These are phyloP conservation scores for Lactarius trivialis DNA, from an alignment of 768 basidiomycete species.

Conservation along the genomic window DNA sequence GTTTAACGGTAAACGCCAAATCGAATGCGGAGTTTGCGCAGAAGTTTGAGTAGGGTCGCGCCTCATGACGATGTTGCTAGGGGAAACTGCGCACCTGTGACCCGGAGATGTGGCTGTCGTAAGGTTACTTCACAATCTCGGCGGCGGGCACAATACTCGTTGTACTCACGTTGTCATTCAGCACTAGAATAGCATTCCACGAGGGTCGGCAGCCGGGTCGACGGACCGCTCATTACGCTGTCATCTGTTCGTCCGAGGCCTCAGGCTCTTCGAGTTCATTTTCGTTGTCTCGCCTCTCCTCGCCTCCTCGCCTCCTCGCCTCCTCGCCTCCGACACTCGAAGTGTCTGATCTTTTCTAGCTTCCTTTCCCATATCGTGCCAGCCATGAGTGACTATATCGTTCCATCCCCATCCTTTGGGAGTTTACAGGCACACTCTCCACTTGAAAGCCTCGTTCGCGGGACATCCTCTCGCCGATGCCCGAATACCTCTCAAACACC, in stretches of 20 bases:
- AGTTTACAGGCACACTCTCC: constrained; percentile 43
- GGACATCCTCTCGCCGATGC: constrained; percentile 43
- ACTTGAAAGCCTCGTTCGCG: constrained; percentile 49
- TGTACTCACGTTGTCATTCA: background rate
- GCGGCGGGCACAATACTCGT: no score
- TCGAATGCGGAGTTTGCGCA: background rate
- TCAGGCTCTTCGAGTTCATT: background rate
- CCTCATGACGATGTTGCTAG: background rate
- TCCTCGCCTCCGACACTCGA: background rate
- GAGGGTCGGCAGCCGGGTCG: no score
- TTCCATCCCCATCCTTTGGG: background rate
- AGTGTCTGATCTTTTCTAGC: background rate
- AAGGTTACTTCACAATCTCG: background rate
- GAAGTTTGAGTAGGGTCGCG: background rate
- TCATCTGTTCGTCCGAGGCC: background rate
- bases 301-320: background rate
- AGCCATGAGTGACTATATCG: constrained; percentile 12
- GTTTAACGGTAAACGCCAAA: background rate
- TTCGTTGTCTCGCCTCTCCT: background rate
- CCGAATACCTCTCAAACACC: constrained; percentile 17
- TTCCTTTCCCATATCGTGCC: background rate
- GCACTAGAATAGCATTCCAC: no score
- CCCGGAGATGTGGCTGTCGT: background rate
- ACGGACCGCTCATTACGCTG: no score
- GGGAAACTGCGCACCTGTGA: background rate